These are phyloP conservation scores for Saccharomycopsis fibuligera DNA, from an alignment of 805 yeast genomes.

Conservation along the genomic window DNA sequence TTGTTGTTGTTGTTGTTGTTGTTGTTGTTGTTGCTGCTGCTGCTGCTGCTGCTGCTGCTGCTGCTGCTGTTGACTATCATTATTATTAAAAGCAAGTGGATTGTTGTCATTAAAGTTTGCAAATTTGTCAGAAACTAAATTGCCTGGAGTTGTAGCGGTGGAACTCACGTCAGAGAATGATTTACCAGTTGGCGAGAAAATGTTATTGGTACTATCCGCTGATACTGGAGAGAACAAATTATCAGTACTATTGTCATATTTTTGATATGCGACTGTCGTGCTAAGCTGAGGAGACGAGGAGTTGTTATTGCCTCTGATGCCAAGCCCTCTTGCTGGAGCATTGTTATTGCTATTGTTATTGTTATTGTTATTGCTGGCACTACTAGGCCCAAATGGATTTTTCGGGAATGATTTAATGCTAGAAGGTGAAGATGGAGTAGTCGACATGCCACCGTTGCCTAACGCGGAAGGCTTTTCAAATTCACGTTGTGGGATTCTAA, in stretches of 20 bases:
- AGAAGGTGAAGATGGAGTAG: slow-evolving; percentile 1
- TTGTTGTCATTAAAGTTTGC: not conserved
- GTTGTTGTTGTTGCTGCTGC: not conserved
- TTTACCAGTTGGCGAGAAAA: slow-evolving; percentile 4
- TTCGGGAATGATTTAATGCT: not conserved
- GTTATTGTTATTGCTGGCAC: not conserved
- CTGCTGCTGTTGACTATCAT: no score
- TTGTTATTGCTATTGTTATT: not conserved
- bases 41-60: slow-evolving; percentile 6
- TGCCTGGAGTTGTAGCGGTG: not conserved
- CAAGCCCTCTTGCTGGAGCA: no score
- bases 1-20: slow-evolving; percentile 2
- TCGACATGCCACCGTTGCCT: not conserved
- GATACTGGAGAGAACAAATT: slow-evolving; percentile 10
- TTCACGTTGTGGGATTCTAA: not conserved
- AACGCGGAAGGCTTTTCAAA: not conserved
- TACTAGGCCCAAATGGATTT: not conserved
- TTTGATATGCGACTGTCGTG: no score
- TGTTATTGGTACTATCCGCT: not conserved
- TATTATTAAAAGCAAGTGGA: no score
- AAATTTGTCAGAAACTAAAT: not conserved
- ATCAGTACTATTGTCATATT: not conserved
- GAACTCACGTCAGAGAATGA: slow-evolving; percentile 4
- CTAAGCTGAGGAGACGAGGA: no score
- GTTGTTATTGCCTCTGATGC: no score